phyloP scores from a whole-genome alignment of 768 basidiomycete genomes.

The Tylopilus intermedius region DNA sequence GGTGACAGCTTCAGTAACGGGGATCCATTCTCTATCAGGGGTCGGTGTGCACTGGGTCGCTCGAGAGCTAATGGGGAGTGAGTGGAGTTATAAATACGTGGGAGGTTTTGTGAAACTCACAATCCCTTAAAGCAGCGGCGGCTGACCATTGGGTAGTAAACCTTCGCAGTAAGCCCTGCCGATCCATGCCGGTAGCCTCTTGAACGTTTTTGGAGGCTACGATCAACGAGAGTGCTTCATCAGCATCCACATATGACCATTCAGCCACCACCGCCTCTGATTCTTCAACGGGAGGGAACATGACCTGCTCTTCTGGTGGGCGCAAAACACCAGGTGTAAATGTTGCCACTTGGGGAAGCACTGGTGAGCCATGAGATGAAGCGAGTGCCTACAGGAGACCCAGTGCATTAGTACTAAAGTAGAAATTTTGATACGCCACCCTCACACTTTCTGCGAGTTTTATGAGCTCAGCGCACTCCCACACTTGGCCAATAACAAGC shows the following conservation, averaged over 20 bases:
- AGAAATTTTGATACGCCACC: constrained; percentile 11
- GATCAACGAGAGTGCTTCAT: constrained; percentile 53
- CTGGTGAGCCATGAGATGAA: constrained; percentile 33
- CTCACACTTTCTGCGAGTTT: constrained; percentile 54
- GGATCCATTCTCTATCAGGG: constrained; percentile 63
- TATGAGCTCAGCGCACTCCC: constrained; percentile 57
- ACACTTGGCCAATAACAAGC: constrained; percentile 63
- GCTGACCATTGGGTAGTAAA: constrained; percentile 66
- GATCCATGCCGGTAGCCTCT: constrained; percentile 60
- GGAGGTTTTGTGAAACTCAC: constrained; percentile 42
- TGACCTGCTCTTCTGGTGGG: constrained; percentile 39
- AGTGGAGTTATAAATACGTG: constrained; percentile 10
- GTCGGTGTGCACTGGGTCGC: constrained; percentile 48
- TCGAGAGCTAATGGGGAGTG: constrained; percentile 46
- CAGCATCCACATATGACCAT: constrained; percentile 44
- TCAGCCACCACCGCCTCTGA: constrained; percentile 15
- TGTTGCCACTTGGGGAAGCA: constrained; percentile 34
- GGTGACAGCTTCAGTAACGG: constrained; percentile 79
- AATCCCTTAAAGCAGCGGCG: constrained; percentile 66
- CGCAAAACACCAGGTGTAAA: constrained; percentile 40
- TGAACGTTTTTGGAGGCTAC: constrained; percentile 51
- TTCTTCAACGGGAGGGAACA: constrained; percentile 34
- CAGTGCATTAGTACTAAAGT: constrained; percentile 14
- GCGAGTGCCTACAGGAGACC: constrained; percentile 40
- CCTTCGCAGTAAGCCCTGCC: constrained; percentile 47